A percentile compares a stretch with the other conserved stretches of the same genome.
Evolutionary conservation across 2,329 filamentous ascomycete species (phyloP).

Genomic region (Paracoccidioides lutzii): DNA sequence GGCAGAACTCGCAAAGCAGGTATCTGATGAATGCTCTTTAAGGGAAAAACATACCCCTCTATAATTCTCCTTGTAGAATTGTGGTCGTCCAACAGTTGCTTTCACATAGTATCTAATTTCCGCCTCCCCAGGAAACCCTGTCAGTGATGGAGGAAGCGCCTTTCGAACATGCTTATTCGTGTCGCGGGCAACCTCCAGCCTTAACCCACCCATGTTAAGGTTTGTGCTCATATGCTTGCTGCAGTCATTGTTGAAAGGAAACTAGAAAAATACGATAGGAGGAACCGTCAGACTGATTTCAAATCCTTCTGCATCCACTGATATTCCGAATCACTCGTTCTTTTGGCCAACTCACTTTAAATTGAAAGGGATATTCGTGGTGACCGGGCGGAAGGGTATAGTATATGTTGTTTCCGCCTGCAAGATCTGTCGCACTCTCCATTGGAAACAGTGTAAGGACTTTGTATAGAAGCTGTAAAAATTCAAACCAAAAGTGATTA

Average conservation of each 20-base stretch:
- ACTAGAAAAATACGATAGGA: conserved; percentile 16
- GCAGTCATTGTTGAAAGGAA: conserved; percentile 40
- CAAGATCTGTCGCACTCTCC: conserved; percentile 27
- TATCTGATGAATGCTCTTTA: background rate
- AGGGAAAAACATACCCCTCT: conserved; percentile 33
- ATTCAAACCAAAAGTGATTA: background rate
- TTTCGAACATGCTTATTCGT: conserved; percentile 57
- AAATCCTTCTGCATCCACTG: background rate
- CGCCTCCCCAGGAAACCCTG: conserved; percentile 73
- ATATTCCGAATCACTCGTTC: background rate
- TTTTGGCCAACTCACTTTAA: conserved; percentile 28
- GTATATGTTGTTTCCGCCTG: conserved; percentile 19
- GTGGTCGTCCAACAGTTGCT: conserved; percentile 80
- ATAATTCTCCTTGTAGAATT: conserved; percentile 83
- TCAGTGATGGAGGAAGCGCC: conserved; percentile 78
- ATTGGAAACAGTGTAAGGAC: conserved; percentile 35
- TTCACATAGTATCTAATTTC: conserved; percentile 93
- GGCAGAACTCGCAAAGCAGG: too few species aligned
- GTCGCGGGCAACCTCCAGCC: conserved; percentile 33
- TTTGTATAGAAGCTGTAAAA: conserved; percentile 35
- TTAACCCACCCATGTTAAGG: conserved; percentile 33
- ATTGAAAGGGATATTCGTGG: conserved; percentile 38
- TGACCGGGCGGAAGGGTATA: conserved; percentile 35
- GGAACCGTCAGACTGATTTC: background rate
- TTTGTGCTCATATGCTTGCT: conserved; percentile 34